These are phyloP conservation scores for Penicillium desertorum DNA, from an alignment of 495 filamentous ascomycete genomes.

Conservation along the genomic window DNA sequence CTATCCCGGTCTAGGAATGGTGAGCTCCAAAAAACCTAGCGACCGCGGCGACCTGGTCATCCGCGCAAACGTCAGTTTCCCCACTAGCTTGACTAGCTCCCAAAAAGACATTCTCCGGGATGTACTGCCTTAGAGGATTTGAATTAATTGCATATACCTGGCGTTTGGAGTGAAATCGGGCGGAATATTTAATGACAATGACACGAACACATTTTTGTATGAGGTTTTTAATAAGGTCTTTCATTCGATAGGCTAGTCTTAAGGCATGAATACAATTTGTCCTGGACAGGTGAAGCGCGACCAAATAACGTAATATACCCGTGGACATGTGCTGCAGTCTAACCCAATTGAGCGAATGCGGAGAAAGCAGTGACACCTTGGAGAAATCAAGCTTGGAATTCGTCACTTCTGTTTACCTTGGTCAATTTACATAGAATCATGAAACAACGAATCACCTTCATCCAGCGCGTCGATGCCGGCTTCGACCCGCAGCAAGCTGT, in stretches of 20 bases:
- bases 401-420: conserved; percentile 6
- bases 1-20: conserved; percentile 89
- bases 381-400: conserved; percentile 12
- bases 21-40: conserved; percentile 79
- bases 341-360: conserved; percentile 28
- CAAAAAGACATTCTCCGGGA: conserved; percentile 81
- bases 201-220: conserved; percentile 3
- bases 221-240: not conserved
- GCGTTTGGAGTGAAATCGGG: conserved; percentile 31
- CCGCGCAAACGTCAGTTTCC: conserved; percentile 90
- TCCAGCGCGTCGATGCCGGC: conserved; percentile 61
- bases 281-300: not conserved
- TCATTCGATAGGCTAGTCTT: not conserved
- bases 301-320: conserved; percentile 7
- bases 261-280: not conserved
- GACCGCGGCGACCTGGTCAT: conserved; percentile 85
- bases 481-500: conserved; percentile 61
- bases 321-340: conserved; percentile 8
- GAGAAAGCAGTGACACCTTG: conserved; percentile 23
- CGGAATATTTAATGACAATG: conserved; percentile 21
- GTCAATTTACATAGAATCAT: conserved; percentile 44
- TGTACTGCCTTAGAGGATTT: conserved; percentile 54
- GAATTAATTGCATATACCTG: conserved; percentile 29
- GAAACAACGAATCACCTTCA: conserved; percentile 82
- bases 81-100: conserved; percentile 63